These are phyloP conservation scores for Vanderwaltozyma polyspora DNA, from an alignment of 805 yeast genomes.

Conservation along the genomic window DNA sequence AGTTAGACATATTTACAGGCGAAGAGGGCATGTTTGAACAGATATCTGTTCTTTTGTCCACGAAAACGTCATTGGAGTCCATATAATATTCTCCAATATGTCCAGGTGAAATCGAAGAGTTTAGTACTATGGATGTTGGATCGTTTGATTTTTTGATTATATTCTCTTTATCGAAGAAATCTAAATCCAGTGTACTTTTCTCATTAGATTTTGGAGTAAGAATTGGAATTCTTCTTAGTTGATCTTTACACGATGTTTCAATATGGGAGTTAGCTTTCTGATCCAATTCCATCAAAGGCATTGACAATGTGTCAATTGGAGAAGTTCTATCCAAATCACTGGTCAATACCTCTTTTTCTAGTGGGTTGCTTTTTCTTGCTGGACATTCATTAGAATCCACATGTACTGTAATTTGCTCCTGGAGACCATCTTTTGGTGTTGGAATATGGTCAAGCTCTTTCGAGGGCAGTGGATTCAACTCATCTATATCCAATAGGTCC, in stretches of 20 bases:
- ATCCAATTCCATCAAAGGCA: conserved; percentile 26
- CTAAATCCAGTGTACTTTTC: too few species aligned
- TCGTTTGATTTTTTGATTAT: too few species aligned
- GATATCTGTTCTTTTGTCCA: conserved; percentile 5
- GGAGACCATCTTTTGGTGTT: too few species aligned
- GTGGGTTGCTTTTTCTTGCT: not conserved
- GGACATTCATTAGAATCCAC: not conserved
- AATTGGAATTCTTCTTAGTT: conserved; percentile 21
- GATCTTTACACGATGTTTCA: conserved; percentile 21
- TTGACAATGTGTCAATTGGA: conserved; percentile 23
- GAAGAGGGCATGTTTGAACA: conserved; percentile 24
- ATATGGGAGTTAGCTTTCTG: conserved; percentile 8
- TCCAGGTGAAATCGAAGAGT: conserved; percentile 1
- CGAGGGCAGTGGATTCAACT: too few species aligned
- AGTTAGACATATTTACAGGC: conserved; percentile 21
- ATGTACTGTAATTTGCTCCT: conserved; percentile 6
- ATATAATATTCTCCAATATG: not conserved
- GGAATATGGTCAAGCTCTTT: too few species aligned
- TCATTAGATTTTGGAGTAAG: conserved; percentile 5
- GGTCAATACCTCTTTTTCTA: not conserved
- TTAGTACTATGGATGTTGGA: not conserved
- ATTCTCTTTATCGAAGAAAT: too few species aligned
- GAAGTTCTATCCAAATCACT: conserved; percentile 21
- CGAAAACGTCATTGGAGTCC: not conserved
- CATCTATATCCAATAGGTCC: too few species aligned